These are phyloP conservation scores for Trichoderma virens DNA, from an alignment of 495 filamentous ascomycete genomes.

Conservation along the genomic window DNA sequence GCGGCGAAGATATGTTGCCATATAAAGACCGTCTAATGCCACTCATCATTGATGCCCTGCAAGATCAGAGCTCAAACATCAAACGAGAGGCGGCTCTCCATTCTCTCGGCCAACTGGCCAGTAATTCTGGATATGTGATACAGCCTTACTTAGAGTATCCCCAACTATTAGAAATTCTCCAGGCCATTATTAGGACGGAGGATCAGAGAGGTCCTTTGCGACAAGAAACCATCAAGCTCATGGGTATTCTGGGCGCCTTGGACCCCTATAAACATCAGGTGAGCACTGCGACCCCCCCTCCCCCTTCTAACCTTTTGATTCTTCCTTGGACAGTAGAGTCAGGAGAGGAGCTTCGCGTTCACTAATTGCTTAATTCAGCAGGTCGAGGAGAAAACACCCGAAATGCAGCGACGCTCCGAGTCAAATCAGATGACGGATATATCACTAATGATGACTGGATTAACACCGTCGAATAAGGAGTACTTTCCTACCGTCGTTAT, in stretches of 20 bases:
- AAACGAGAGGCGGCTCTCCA: slow-evolving; percentile 88
- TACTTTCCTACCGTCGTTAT: slow-evolving; percentile 98
- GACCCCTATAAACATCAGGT: slow-evolving; percentile 94
- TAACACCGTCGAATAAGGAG: slow-evolving; percentile 95
- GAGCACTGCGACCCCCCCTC: slow-evolving; percentile 20
- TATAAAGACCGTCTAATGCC: slow-evolving; percentile 90
- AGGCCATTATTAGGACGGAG: slow-evolving; percentile 89
- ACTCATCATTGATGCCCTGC: slow-evolving; percentile 83
- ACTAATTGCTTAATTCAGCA: slow-evolving; percentile 41
- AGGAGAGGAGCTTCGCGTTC: slow-evolving; percentile 39
- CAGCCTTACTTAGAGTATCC: slow-evolving; percentile 93
- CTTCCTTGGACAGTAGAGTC: neutral
- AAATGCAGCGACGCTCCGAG: slow-evolving; percentile 53
- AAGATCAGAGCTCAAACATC: slow-evolving; percentile 79
- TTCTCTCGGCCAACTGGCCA: slow-evolving; percentile 85
- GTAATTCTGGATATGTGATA: slow-evolving; percentile 95
- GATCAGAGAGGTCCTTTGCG: slow-evolving; percentile 67
- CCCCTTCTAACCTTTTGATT: neutral
- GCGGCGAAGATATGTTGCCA: slow-evolving; percentile 79
- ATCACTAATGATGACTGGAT: slow-evolving; percentile 90
- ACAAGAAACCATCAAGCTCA: slow-evolving; percentile 89
- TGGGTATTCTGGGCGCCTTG: slow-evolving; percentile 92
- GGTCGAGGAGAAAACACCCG: slow-evolving; percentile 55
- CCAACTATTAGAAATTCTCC: slow-evolving; percentile 80
- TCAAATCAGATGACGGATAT: slow-evolving; percentile 75